Conservation (phyloP, 2,329 filamentous ascomycete genomes). For the Aspergillus neotritici region DNA sequence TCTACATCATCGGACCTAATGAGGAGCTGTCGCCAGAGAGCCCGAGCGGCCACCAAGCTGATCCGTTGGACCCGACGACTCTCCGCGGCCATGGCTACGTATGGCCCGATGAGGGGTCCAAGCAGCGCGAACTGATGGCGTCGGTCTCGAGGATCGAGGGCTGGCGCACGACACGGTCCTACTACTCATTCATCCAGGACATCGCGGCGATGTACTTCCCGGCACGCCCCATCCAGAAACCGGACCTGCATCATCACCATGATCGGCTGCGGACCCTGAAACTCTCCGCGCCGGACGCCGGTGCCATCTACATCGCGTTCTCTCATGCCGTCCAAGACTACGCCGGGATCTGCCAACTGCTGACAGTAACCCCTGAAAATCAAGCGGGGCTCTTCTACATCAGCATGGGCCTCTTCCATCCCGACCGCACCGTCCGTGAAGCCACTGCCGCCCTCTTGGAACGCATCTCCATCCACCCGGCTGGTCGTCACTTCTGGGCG, state of each 20-base stretch:
- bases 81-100: slow-evolving; percentile 87
- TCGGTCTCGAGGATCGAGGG: slow-evolving; percentile 92
- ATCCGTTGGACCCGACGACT: slow-evolving; percentile 43
- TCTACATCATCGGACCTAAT: slow-evolving; percentile 72
- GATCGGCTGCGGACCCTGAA: slow-evolving; percentile 82
- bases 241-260: slow-evolving; percentile 83
- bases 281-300: slow-evolving; percentile 67
- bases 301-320: slow-evolving; percentile 79
- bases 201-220: slow-evolving; percentile 37
- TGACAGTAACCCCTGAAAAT: slow-evolving; percentile 76
- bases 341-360: slow-evolving; percentile 76
- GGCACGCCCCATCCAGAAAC: slow-evolving; percentile 35
- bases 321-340: slow-evolving; percentile 70
- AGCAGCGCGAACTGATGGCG: slow-evolving; percentile 79
- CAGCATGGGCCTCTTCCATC: slow-evolving; percentile 86
- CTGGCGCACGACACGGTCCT: slow-evolving; percentile 91
- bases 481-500: slow-evolving; percentile 88
- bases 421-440: slow-evolving; percentile 70
- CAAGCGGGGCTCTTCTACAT: slow-evolving; percentile 88
- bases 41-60: slow-evolving; percentile 35
- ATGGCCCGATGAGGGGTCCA: slow-evolving; percentile 77
- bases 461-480: slow-evolving; percentile 77
- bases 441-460: slow-evolving; percentile 75
- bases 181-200: slow-evolving; percentile 88
- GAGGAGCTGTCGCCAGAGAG: slow-evolving; percentile 54